Percentiles rank a stretch among this genome's conserved stretches.
Evolutionary conservation across 495 filamentous ascomycete genomes (phyloP).

Genomic region (Hapsidospora chrysogenum): DNA sequence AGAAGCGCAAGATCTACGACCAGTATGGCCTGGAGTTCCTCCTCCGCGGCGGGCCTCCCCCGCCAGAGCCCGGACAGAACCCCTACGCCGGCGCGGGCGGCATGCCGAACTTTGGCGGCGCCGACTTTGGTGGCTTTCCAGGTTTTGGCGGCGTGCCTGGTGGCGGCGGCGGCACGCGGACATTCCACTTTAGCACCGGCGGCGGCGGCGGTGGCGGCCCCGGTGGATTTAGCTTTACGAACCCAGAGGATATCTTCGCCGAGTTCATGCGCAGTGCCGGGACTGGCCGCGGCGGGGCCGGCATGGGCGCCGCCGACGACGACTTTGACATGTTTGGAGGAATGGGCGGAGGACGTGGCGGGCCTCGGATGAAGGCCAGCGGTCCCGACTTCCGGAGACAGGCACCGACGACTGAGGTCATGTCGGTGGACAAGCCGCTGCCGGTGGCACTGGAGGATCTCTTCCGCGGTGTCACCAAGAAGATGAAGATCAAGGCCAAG

Average conservation of each 20-base stretch:
- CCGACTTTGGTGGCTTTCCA: conserved; percentile 19
- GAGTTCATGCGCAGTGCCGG: conserved; percentile 52
- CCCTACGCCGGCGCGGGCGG: conserved; percentile 31
- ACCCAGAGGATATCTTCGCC: conserved; percentile 69
- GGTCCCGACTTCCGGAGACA: conserved; percentile 8
- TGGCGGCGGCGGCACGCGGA: conserved; percentile 27
- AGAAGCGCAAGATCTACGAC: conserved; percentile 93
- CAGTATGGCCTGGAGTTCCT: conserved; percentile 89
- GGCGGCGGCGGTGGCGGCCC: conserved; percentile 27
- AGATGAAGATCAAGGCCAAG: conserved; percentile 95
- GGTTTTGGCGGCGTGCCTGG: conserved; percentile 33
- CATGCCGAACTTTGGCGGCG: conserved; percentile 9
- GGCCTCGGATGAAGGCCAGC: not conserved
- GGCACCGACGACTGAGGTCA: conserved; percentile 64
- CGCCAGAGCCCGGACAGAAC: conserved; percentile 31
- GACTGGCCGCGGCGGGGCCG: conserved; percentile 24
- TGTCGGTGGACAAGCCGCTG: conserved; percentile 73
- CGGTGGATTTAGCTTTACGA: conserved; percentile 59
- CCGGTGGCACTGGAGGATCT: conserved; percentile 74
- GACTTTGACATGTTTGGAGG: conserved; percentile 9
- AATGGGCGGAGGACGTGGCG: conserved; percentile 1
- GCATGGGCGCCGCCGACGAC: conserved; percentile 5
- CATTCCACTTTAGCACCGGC: conserved; percentile 61
- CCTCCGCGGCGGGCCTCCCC: conserved; percentile 67
- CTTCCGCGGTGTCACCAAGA: conserved; percentile 72